Percentiles rank a stretch among this genome's conserved stretches.
These are phyloP conservation scores for Zasmidium citrigriseum DNA, from an alignment of 2,329 filamentous ascomycete species.

Conservation along the genomic window DNA sequence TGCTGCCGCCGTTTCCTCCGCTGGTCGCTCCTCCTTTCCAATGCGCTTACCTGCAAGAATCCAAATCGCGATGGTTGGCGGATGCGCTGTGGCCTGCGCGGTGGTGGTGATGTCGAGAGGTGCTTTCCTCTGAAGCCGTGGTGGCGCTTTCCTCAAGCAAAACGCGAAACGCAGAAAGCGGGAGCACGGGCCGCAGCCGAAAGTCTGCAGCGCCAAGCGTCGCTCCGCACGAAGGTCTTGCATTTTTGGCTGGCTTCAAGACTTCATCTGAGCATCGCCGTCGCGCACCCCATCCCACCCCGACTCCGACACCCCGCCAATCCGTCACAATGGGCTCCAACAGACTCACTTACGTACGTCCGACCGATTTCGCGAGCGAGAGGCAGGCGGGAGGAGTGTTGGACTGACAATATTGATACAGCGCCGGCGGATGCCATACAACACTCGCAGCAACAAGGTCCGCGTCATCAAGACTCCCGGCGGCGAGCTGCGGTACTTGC, in stretches of 20 bases:
- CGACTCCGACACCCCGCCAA: constrained; percentile 25
- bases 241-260: neutral
- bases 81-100: constrained; percentile 36
- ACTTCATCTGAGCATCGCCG: constrained; percentile 1
- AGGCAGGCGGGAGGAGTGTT: constrained; percentile 3
- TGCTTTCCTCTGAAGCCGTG: constrained; percentile 12
- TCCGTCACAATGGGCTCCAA: constrained; percentile 54
- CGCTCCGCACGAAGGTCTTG: neutral
- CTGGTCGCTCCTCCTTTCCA: constrained; percentile 2
- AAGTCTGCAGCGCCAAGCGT: neutral
- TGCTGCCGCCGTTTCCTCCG: neutral
- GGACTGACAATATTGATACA: constrained; percentile 32
- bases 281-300: constrained; percentile 15
- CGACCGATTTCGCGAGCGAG: constrained; percentile 27
- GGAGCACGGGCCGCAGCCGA: neutral
- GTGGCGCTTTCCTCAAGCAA: constrained; percentile 3
- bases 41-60: neutral
- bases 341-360: constrained; percentile 59
- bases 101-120: constrained; percentile 15
- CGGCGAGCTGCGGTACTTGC: constrained; percentile 90
- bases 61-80: neutral
- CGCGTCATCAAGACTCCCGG: constrained; percentile 95
- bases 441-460: constrained; percentile 97
- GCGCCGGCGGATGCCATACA: constrained; percentile 71
- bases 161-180: neutral